Conservation (phyloP, 805 yeast genomes). For the Ogataea allantospora region DNA sequence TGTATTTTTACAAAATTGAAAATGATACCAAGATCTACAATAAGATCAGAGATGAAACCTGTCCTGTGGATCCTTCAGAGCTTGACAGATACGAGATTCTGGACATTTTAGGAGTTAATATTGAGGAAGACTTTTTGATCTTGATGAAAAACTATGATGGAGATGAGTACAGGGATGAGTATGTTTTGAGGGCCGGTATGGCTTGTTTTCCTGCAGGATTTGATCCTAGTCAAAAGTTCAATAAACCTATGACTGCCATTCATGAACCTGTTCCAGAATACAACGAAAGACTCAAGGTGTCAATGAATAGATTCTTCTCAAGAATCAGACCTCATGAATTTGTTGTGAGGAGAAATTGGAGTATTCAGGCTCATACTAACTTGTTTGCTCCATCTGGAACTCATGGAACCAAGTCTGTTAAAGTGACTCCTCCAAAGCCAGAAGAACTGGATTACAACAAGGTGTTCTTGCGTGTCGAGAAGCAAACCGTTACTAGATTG, state of each 20-base stretch:
- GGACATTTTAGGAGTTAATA: slow-evolving; percentile 25
- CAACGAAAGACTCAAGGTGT: slow-evolving; percentile 47
- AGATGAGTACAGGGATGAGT: slow-evolving; percentile 45
- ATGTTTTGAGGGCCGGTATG: slow-evolving; percentile 53
- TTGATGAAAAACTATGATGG: slow-evolving; percentile 42
- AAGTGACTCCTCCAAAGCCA: slow-evolving; percentile 35
- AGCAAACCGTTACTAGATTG: slow-evolving; percentile 54
- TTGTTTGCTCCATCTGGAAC: slow-evolving; percentile 46
- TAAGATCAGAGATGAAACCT: slow-evolving; percentile 38
- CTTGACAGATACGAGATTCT: slow-evolving; percentile 18
- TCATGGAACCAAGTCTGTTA: slow-evolving; percentile 39
- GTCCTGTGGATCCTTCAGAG: slow-evolving; percentile 33
- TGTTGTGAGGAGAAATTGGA: slow-evolving; percentile 69
- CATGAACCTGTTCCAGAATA: slow-evolving; percentile 77
- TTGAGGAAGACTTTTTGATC: slow-evolving; percentile 66
- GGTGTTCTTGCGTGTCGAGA: slow-evolving; percentile 57
- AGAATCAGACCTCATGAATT: slow-evolving; percentile 51
- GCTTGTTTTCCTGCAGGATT: slow-evolving; percentile 74
- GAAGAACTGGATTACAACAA: slow-evolving; percentile 41
- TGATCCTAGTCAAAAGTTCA: slow-evolving; percentile 53
- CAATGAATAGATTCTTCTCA: slow-evolving; percentile 68
- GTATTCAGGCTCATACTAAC: slow-evolving; percentile 58
- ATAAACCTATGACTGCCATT: slow-evolving; percentile 54
- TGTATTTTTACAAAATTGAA: slow-evolving; percentile 38
- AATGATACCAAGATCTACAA: slow-evolving; percentile 33